Percentiles rank a stretch among this genome's conserved stretches.
Conservation (phyloP, 1,284 basidiomycete species). For the Rhodotorula sp. region DNA sequence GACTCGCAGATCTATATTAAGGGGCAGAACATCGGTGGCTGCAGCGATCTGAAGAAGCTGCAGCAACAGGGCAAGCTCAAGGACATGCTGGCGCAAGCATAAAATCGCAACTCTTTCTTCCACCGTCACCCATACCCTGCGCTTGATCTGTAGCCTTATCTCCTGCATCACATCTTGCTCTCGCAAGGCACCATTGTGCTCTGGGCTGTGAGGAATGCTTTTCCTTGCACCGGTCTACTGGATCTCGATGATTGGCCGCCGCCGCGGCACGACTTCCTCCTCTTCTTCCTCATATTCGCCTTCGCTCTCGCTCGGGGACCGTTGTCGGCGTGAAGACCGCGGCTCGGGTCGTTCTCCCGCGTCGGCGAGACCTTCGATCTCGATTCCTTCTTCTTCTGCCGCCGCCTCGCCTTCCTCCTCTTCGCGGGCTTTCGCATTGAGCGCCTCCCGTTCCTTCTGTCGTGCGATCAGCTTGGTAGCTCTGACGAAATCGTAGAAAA, state of each 20-base stretch:
- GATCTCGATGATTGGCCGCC: slow-evolving; percentile 36
- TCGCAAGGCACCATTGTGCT: not conserved
- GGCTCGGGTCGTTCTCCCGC: not conserved
- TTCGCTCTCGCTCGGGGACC: slow-evolving; percentile 7
- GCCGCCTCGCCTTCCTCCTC: slow-evolving; percentile 29
- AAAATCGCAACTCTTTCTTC: not conserved
- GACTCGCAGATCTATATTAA: slow-evolving; percentile 36
- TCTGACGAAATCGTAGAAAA: slow-evolving; percentile 13
- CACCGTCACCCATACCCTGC: not conserved
- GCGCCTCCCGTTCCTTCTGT: slow-evolving; percentile 38
- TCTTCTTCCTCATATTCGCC: slow-evolving; percentile 29
- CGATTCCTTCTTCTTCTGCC: slow-evolving; percentile 35
- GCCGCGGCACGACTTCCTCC: slow-evolving; percentile 7
- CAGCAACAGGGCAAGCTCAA: slow-evolving; percentile 28
- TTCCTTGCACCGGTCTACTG: slow-evolving; percentile 3
- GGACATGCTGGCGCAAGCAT: slow-evolving; percentile 15
- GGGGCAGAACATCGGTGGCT: slow-evolving; percentile 31
- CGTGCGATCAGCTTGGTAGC: slow-evolving; percentile 42
- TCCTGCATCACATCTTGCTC: not conserved
- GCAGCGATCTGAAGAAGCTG: slow-evolving; percentile 35
- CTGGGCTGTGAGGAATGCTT: too few relatives aligned
- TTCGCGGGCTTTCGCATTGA: slow-evolving; percentile 28
- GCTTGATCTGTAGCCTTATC: not conserved
- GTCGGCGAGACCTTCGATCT: slow-evolving; percentile 43
- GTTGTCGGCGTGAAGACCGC: not conserved